Conservation (phyloP, 2,329 filamentous ascomycete species). For the Phialemoniopsis sp. region DNA sequence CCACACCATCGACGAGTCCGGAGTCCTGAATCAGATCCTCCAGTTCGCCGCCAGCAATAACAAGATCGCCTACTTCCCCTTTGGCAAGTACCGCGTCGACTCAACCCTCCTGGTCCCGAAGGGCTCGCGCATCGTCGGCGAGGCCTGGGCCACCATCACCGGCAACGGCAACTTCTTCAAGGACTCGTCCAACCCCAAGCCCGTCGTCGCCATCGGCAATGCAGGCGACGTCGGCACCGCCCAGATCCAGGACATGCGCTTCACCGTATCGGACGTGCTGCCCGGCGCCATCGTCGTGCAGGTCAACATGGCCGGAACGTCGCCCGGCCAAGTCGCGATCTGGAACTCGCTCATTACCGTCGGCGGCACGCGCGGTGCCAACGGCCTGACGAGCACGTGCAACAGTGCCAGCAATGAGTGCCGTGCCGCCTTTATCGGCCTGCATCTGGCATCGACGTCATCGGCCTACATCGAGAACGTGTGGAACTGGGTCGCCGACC, state of each 20-base stretch:
- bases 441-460: conserved; percentile 41
- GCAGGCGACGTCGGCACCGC: conserved; percentile 54
- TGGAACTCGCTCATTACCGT: conserved; percentile 35
- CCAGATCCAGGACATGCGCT: conserved; percentile 62
- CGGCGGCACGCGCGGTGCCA: conserved; percentile 27
- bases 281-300: conserved; percentile 58
- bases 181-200: conserved; percentile 44
- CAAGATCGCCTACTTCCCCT: conserved; percentile 50
- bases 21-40: conserved; percentile 30
- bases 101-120: conserved; percentile 45
- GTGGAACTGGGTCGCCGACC: conserved; percentile 51
- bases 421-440: conserved; percentile 37
- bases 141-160: conserved; percentile 48
- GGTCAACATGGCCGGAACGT: conserved; percentile 27
- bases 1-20: conserved; percentile 29
- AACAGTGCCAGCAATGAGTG: conserved; percentile 28
- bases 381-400: conserved; percentile 19
- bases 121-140: conserved; percentile 47
- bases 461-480: conserved; percentile 50
- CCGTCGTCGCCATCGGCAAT: conserved; percentile 55
- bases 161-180: conserved; percentile 46
- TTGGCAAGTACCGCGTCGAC: conserved; percentile 49
- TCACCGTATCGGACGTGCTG: conserved; percentile 56
- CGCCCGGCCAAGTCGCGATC: conserved; percentile 40
- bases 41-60: conserved; percentile 26